phyloP scores from a whole-genome alignment of 768 basidiomycete species.

The Suillus ampliporus region DNA sequence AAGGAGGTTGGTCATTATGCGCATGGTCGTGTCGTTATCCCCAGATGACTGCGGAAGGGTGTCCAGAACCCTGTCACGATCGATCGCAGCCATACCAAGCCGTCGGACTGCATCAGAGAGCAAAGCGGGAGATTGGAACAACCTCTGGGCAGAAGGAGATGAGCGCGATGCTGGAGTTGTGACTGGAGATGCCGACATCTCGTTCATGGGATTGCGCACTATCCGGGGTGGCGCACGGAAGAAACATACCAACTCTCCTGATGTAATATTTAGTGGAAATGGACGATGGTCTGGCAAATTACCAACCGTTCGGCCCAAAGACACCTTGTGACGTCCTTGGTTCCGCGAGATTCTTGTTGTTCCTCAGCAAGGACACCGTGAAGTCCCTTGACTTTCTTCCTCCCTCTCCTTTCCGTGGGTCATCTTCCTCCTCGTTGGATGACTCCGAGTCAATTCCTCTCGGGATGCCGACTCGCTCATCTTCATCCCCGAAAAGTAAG shows the following conservation, averaged over 20 bases:
- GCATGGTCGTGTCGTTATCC: slow-evolving; percentile 63
- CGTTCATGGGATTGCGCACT: slow-evolving; percentile 59
- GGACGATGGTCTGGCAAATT: neutral
- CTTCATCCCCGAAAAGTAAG: slow-evolving; percentile 72
- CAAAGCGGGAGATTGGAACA: slow-evolving; percentile 68
- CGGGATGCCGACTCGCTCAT: slow-evolving; percentile 48
- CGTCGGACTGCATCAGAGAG: slow-evolving; percentile 77
- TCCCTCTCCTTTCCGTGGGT: slow-evolving; percentile 20
- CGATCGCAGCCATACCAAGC: slow-evolving; percentile 64
- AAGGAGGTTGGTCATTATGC: slow-evolving; percentile 79
- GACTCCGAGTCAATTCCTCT: slow-evolving; percentile 59
- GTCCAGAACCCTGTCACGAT: slow-evolving; percentile 44
- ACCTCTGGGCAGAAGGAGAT: slow-evolving; percentile 28
- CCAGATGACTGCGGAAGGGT: slow-evolving; percentile 49
- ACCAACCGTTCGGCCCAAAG: slow-evolving; percentile 86
- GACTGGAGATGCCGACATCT: slow-evolving; percentile 54
- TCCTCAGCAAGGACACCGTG: slow-evolving; percentile 60
- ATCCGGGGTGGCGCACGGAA: slow-evolving; percentile 78
- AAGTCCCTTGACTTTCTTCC: slow-evolving; percentile 52
- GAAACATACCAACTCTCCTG: slow-evolving; percentile 88
- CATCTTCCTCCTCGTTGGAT: slow-evolving; percentile 67
- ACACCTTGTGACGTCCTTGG: slow-evolving; percentile 86
- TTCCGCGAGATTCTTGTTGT: slow-evolving; percentile 81
- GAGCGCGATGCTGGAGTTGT: slow-evolving; percentile 30
- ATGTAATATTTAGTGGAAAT: slow-evolving; percentile 10